phyloP scores from a whole-genome alignment of 129 eudicot genomes.

The Ambrosia artemisiifolia region DNA sequence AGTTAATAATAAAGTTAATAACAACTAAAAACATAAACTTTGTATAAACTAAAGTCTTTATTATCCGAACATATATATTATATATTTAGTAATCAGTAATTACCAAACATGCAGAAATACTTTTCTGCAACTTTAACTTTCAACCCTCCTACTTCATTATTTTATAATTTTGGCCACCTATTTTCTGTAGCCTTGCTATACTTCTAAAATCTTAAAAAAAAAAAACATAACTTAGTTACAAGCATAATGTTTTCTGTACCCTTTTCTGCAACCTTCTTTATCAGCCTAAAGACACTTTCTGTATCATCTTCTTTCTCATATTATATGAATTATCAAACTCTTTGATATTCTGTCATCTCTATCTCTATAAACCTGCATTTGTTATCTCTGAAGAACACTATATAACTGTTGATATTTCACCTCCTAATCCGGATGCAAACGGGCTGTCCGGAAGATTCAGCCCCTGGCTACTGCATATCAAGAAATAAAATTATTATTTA shows the following conservation, averaged over 20 bases:
- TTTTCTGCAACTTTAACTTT: constrained; percentile 20
- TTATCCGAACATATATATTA: constrained; percentile 13
- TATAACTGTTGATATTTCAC: constrained; percentile 51
- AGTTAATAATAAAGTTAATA: too few relatives aligned
- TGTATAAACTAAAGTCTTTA: constrained; percentile 23
- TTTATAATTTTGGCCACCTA: constrained; percentile 28
- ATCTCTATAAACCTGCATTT: constrained; percentile 43
- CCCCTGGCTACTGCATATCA: constrained; percentile 47
- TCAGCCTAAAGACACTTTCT: constrained; percentile 28
- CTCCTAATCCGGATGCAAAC: constrained; percentile 53
- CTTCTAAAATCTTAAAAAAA: constrained; percentile 12
- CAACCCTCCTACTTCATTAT: constrained; percentile 16
- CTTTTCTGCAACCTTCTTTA: constrained; percentile 33
- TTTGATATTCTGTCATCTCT: constrained; percentile 31
- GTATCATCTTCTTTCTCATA: constrained; percentile 24
- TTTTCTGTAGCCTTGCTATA: constrained; percentile 24
- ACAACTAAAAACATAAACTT: not conserved
- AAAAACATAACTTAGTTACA: constrained; percentile 18
- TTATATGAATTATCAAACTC: constrained; percentile 25
- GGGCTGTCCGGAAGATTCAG: constrained; percentile 70
- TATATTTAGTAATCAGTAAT: constrained; percentile 14
- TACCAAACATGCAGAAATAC: constrained; percentile 22
- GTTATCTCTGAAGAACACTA: constrained; percentile 34
- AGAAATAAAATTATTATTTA: not conserved
- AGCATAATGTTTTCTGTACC: constrained; percentile 23